phyloP scores from a whole-genome alignment of 2,329 filamentous ascomycete species.

The Chlorencoelia australis region DNA sequence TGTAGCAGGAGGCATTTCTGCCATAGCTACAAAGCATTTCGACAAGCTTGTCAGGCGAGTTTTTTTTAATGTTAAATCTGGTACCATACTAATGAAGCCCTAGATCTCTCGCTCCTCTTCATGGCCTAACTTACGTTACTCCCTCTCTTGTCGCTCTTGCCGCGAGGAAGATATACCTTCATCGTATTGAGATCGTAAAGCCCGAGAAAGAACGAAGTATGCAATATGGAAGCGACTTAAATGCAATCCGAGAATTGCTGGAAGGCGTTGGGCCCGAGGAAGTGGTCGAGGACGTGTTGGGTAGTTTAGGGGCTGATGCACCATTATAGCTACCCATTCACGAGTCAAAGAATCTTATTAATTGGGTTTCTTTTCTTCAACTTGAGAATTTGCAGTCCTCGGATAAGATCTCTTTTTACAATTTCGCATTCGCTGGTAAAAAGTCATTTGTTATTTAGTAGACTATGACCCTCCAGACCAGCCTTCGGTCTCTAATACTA shows the following conservation, averaged over 20 bases:
- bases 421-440: too few species aligned
- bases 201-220: slow-evolving; percentile 73
- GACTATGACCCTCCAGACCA: too few species aligned
- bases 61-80: background rate
- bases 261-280: slow-evolving; percentile 51
- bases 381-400: too few species aligned
- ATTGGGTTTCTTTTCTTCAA: too few species aligned
- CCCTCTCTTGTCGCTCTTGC: slow-evolving; percentile 78
- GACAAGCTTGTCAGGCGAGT: slow-evolving; percentile 50
- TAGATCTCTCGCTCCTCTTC: slow-evolving; percentile 67
- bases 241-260: slow-evolving; percentile 57
- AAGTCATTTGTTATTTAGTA: too few species aligned
- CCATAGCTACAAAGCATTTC: slow-evolving; percentile 70
- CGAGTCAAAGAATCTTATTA: too few species aligned
- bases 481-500: too few species aligned
- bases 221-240: slow-evolving; percentile 79
- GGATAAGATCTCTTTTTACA: too few species aligned
- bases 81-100: slow-evolving; percentile 23
- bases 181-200: slow-evolving; percentile 63
- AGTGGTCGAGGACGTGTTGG: slow-evolving; percentile 55
- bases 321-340: too few species aligned
- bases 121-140: slow-evolving; percentile 70
- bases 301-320: slow-evolving; percentile 38
- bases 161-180: slow-evolving; percentile 76
- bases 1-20: slow-evolving; percentile 67